phyloP scores from a whole-genome alignment of 208 protist species.

The Vickermania ingenoplastis region DNA sequence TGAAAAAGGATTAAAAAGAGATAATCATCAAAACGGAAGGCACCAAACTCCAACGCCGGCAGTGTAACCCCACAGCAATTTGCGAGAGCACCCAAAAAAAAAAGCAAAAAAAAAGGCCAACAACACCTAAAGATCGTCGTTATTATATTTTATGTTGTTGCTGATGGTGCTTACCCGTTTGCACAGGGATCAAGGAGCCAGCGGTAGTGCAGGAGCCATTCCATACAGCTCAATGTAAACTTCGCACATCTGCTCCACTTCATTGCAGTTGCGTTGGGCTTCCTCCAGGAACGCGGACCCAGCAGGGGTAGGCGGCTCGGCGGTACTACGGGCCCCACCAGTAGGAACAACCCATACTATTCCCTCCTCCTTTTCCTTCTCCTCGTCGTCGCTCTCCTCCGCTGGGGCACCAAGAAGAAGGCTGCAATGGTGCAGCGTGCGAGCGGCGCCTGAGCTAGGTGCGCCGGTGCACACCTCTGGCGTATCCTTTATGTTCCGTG shows the following conservation, averaged over 20 bases:
- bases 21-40: too few relatives aligned
- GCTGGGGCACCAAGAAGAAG: background rate
- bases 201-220: background rate
- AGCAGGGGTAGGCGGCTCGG: background rate
- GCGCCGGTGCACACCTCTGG: background rate
- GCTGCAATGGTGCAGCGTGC: background rate
- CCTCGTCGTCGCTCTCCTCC: background rate
- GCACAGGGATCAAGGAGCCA: too few relatives aligned
- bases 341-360: background rate
- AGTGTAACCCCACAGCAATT: too few relatives aligned
- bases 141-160: constrained; percentile 5
- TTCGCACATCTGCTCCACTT: background rate
- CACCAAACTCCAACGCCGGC: too few relatives aligned
- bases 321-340: background rate
- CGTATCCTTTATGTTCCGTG: background rate
- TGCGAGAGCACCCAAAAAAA: constrained; percentile 1
- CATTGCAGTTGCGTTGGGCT: background rate
- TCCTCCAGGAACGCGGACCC: background rate
- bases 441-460: background rate
- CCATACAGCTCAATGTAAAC: background rate
- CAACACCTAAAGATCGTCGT: too few relatives aligned
- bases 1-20: too few relatives aligned
- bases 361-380: background rate
- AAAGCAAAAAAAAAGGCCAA: background rate
- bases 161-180: too few relatives aligned